Base-by-base conservation (phyloP, 2,329 filamentous ascomycete species). In the Verticillium tricorpus region DNA sequence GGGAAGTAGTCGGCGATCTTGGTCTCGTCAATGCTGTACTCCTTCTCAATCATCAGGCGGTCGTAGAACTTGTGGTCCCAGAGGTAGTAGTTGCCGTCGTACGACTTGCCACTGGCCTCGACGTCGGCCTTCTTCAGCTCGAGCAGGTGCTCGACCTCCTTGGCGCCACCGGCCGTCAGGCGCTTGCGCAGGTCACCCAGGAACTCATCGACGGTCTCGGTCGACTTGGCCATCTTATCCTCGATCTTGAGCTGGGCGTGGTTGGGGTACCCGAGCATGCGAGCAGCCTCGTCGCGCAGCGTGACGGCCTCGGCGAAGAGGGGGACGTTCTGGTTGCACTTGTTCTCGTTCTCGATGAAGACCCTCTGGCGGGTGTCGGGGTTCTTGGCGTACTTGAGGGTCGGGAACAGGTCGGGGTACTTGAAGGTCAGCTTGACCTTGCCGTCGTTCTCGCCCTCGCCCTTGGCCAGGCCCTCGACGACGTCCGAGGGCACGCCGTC, bases 1-100 rank as follows among this genome's bases (percentile, higher is more conserved):
- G 92, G 91, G 77, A 95, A 95, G 76, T 93, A 95, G 75, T 95
- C 89, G 11, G 91, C 87, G 69, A 95, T 91, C 71, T 88, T 85
- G 68, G 88, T 86, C 73, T 94, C 90, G 66, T 94, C 90, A 56
- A 95, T 88, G 69, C 85, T 88, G 73, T 88, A 94, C 71, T 94
- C 89, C 71, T 89, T 85, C 78, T 94, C 90, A 45, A 93, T 85
- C 85, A 93, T 89, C 71, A 93, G 79, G 7, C 89, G 87, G 67
- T 92, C 89, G 74, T 94, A 95, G 76, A 87, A 95, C 52, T 89
- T 82, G 70, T 90, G 84, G 67, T 95, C 91, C 91, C 92, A 95
- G 50, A 93, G 84, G 74, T 91, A 94, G 74, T 93, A 92, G 67
- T 87, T 86, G 57, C 84, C 86, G 67, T 91, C 89, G 60, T 84